phyloP scores from a whole-genome alignment of 371 early-diverging fungal genomes.

The Lichtheimia ornata region DNA sequence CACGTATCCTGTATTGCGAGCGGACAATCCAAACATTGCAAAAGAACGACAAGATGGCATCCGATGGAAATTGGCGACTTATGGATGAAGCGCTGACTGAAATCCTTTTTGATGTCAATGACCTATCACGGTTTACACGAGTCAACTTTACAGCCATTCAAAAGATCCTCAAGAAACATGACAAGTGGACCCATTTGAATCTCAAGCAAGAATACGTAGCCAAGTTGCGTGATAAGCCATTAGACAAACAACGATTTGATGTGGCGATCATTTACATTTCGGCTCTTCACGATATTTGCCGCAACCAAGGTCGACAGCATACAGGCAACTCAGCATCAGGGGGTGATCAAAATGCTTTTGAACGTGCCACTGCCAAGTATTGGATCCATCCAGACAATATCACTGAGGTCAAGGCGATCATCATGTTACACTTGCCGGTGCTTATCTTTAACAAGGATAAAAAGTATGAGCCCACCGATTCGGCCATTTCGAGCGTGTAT shows the following conservation, averaged over 20 bases:
- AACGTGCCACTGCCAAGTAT: slow-evolving; percentile 90
- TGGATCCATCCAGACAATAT: slow-evolving; percentile 96
- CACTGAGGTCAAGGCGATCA: slow-evolving; percentile 82
- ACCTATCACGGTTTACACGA: slow-evolving; percentile 86
- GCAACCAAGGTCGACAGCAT: slow-evolving; percentile 44
- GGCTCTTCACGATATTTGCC: slow-evolving; percentile 81
- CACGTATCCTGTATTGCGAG: slow-evolving; percentile 74
- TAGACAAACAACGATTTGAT: slow-evolving; percentile 88
- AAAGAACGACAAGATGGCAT: slow-evolving; percentile 21
- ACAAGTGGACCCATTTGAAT: slow-evolving; percentile 55
- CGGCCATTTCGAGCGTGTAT: slow-evolving; percentile 86
- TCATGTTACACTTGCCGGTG: slow-evolving; percentile 90
- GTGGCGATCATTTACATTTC: slow-evolving; percentile 82
- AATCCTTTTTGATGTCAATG: slow-evolving; percentile 82
- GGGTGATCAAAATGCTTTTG: slow-evolving; percentile 74
- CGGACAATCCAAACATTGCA: slow-evolving; percentile 27
- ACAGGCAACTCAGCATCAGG: slow-evolving; percentile 47
- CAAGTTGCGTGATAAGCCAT: slow-evolving; percentile 74
- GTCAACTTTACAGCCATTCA: slow-evolving; percentile 92
- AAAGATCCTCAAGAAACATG: slow-evolving; percentile 95
- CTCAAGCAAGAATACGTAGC: slow-evolving; percentile 65
- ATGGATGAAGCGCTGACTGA: slow-evolving; percentile 75
- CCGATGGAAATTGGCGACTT: slow-evolving; percentile 51
- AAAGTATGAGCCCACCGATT: slow-evolving; percentile 21
- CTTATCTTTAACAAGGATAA: slow-evolving; percentile 53